Percentiles rank a stretch among this genome's conserved stretches.
phyloP scores from a whole-genome alignment of 495 filamentous ascomycete species.

The Ramalina intermedia region DNA sequence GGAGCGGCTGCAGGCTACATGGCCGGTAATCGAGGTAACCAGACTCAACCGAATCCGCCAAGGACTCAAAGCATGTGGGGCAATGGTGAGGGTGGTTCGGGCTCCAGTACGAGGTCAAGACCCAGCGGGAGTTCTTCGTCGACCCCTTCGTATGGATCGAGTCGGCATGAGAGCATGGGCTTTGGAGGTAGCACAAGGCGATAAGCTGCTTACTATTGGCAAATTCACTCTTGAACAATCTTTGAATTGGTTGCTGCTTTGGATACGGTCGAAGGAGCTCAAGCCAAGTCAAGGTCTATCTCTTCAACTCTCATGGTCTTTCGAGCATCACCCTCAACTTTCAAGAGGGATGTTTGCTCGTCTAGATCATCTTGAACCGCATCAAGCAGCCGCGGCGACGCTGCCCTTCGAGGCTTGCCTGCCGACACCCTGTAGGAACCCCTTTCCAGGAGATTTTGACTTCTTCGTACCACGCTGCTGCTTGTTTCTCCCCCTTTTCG shows the following conservation, averaged over 20 bases:
- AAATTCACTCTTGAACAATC: neutral
- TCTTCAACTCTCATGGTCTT: neutral
- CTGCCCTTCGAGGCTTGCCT: neutral
- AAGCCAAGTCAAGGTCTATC: neutral
- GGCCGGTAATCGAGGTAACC: constrained; percentile 40
- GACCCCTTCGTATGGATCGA: constrained; percentile 32
- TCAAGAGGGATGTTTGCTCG: no score
- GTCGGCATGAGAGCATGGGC: constrained; percentile 65
- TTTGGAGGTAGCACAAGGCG: constrained; percentile 79
- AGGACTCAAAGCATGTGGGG: constrained; percentile 11
- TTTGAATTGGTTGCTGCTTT: neutral
- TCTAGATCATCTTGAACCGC: neutral
- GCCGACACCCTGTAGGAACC: neutral
- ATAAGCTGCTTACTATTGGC: neutral
- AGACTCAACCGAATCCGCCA: constrained; percentile 16
- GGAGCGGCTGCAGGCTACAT: constrained; percentile 60
- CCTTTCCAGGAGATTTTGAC: neutral
- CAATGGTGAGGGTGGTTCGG: constrained; percentile 37
- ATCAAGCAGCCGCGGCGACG: neutral
- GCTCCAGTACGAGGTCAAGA: constrained; percentile 23
- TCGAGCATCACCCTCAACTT: neutral
- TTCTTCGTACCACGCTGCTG: neutral
- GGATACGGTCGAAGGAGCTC: neutral
- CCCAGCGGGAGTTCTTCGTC: constrained; percentile 27
- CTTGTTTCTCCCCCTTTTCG: constrained; percentile 5